Evolutionary conservation across 495 filamentous ascomycete species (phyloP).

Genomic region (Xylaria venustula): DNA sequence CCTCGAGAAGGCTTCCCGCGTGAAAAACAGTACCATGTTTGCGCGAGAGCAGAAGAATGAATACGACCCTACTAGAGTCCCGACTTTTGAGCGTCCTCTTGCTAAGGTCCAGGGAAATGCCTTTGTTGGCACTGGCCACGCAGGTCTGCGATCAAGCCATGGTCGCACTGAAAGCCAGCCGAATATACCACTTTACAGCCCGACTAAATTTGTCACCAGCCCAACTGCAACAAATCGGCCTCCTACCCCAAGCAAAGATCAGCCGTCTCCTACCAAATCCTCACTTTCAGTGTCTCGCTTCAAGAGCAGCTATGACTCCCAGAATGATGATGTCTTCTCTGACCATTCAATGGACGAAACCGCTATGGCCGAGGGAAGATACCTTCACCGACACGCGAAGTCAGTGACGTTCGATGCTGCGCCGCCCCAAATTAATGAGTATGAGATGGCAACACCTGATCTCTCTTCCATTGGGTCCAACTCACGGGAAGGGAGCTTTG

Average conservation of each 20-base stretch:
- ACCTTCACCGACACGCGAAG: slow-evolving; percentile 79
- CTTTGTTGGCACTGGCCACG: slow-evolving; percentile 47
- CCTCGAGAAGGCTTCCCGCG: slow-evolving; percentile 86
- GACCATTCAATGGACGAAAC: slow-evolving; percentile 53
- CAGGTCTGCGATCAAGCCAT: slow-evolving; percentile 48
- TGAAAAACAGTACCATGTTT: slow-evolving; percentile 96
- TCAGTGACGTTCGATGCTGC: slow-evolving; percentile 95
- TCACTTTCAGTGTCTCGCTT: slow-evolving; percentile 72
- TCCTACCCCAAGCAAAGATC: slow-evolving; percentile 69
- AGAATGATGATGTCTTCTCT: slow-evolving; percentile 71
- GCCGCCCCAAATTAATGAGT: slow-evolving; percentile 92
- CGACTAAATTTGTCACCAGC: slow-evolving; percentile 31
- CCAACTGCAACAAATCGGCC: slow-evolving; percentile 29
- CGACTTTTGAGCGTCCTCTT: slow-evolving; percentile 74
- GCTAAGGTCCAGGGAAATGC: slow-evolving; percentile 68
- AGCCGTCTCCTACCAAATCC: slow-evolving; percentile 79
- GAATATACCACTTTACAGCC: slow-evolving; percentile 44
- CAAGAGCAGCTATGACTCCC: slow-evolving; percentile 68
- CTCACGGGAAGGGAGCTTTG: slow-evolving; percentile 88
- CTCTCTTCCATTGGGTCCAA: slow-evolving; percentile 83
- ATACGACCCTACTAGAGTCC: slow-evolving; percentile 78
- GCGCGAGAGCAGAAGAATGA: slow-evolving; percentile 84
- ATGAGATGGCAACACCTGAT: slow-evolving; percentile 95
- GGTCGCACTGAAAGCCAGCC: slow-evolving; percentile 47
- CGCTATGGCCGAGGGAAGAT: slow-evolving; percentile 54